A percentile compares a stretch with the other conserved stretches of the same genome.
Conservation (phyloP, 2,329 filamentous ascomycete species). For the Parasarocladium wereldwijsianum region DNA sequence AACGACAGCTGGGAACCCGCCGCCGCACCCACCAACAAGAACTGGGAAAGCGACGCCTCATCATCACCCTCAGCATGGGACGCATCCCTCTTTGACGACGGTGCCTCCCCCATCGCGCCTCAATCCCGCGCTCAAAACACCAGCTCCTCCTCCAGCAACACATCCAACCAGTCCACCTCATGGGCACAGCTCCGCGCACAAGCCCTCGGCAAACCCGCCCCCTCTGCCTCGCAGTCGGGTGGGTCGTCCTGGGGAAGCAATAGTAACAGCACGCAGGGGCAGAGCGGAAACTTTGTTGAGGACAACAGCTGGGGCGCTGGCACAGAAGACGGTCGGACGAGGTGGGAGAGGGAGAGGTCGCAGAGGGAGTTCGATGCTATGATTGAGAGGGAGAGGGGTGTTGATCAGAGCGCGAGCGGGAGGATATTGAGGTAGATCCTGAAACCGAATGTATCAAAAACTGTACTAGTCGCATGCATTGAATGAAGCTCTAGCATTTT, state of each 20-base stretch:
- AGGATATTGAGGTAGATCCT: slow-evolving; percentile 5
- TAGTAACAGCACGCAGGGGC: slow-evolving; percentile 8
- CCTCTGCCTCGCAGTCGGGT: slow-evolving; percentile 1
- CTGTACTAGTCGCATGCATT: slow-evolving; percentile 1
- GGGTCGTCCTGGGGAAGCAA: slow-evolving; percentile 6
- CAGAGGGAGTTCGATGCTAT: slow-evolving; percentile 36
- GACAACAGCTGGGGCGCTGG: slow-evolving; percentile 9
- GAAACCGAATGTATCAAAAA: background rate
- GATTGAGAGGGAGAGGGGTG: slow-evolving; percentile 27
- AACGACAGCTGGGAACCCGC: slow-evolving; percentile 2
- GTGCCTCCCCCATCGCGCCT: slow-evolving; percentile 27
- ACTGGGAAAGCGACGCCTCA: background rate
- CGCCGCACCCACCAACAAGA: slow-evolving; percentile 2
- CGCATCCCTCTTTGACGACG: slow-evolving; percentile 18
- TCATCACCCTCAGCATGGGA: slow-evolving; percentile 12
- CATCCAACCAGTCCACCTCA: slow-evolving; percentile 11
- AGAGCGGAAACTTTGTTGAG: slow-evolving; percentile 1
- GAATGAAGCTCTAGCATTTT: background rate
- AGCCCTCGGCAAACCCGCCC: slow-evolving; percentile 8
- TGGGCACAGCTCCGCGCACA: slow-evolving; percentile 31
- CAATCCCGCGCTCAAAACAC: slow-evolving; percentile 12
- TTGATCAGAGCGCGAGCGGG: slow-evolving; percentile 14
- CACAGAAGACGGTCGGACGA: slow-evolving; percentile 11
- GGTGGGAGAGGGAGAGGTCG: slow-evolving; percentile 11
- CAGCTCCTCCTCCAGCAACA: slow-evolving; percentile 4